Conservation (phyloP, 495 filamentous ascomycete species). For the Lepidopterella palustris region DNA sequence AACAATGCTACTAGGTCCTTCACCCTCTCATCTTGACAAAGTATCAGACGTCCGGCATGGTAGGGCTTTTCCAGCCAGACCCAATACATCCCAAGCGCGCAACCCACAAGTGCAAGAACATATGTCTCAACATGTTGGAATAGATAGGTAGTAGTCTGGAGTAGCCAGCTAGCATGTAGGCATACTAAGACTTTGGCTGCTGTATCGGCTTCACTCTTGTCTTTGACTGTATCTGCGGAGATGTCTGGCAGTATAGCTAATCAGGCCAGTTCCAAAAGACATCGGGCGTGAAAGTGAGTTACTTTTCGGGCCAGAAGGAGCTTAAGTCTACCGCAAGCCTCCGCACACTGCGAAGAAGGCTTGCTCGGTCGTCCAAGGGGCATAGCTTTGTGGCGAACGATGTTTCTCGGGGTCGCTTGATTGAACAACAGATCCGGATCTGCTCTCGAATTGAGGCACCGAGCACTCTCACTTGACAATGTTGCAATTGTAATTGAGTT, state of each 20-base stretch:
- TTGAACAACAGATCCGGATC: background rate
- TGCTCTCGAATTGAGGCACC: background rate
- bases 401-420: background rate
- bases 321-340: slow-evolving; percentile 12
- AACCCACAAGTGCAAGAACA: slow-evolving; percentile 35
- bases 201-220: slow-evolving; percentile 35
- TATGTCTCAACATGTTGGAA: slow-evolving; percentile 31
- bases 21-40: slow-evolving; percentile 5
- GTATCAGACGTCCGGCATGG: slow-evolving; percentile 13
- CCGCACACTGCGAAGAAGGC: slow-evolving; percentile 21
- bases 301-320: background rate
- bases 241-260: slow-evolving; percentile 21
- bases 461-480: background rate
- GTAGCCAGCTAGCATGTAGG: slow-evolving; percentile 38
- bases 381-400: background rate
- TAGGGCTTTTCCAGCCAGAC: slow-evolving; percentile 40
- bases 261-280: slow-evolving; percentile 23
- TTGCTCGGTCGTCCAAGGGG: slow-evolving; percentile 17
- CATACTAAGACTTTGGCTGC: slow-evolving; percentile 36
- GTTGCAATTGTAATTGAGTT: background rate
- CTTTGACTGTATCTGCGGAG: slow-evolving; percentile 15
- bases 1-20: slow-evolving; percentile 14
- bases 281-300: slow-evolving; percentile 27
- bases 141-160: slow-evolving; percentile 32
- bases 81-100: slow-evolving; percentile 36